Percentiles rank a stretch among this genome's conserved stretches.
These are phyloP conservation scores for Phytophthora megakarya DNA, from an alignment of 352 stramenopile species.

Conservation along the genomic window DNA sequence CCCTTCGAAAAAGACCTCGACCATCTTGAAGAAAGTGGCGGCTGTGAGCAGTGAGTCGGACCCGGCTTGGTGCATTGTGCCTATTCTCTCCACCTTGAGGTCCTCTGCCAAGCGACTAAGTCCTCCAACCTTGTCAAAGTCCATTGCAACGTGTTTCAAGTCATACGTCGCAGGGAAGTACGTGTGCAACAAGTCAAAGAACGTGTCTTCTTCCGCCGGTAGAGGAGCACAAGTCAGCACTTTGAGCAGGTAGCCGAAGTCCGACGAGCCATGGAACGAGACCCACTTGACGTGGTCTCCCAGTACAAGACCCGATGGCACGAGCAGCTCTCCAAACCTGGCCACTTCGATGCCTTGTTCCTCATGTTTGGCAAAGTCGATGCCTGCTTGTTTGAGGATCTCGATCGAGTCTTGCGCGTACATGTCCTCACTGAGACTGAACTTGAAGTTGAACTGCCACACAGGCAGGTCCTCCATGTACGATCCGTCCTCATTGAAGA, in stretches of 20 bases:
- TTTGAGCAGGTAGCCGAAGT: constrained; percentile 99
- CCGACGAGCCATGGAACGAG: constrained; percentile 98
- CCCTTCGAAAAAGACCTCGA: constrained; percentile 87
- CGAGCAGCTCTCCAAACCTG: constrained; percentile 97
- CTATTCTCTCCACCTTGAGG: constrained; percentile 97
- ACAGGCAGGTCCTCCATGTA: constrained; percentile 95
- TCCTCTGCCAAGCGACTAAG: constrained; percentile 97
- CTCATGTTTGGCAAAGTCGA: constrained; percentile 98
- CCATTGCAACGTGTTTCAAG: constrained; percentile 98
- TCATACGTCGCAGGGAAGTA: constrained; percentile 99
- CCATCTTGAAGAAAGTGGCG: constrained; percentile 93
- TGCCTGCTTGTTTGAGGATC: constrained; percentile 97
- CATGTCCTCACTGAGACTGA: constrained; percentile 98
- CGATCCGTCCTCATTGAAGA: constrained; percentile 96
- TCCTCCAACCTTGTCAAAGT: constrained; percentile 97
- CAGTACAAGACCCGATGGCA: constrained; percentile 98
- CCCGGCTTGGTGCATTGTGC: constrained; percentile 99
- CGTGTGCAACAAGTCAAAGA: constrained; percentile 97
- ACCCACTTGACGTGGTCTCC: constrained; percentile 99
- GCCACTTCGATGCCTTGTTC: constrained; percentile 96
- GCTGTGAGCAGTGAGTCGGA: constrained; percentile 97
- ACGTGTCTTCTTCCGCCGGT: constrained; percentile 90
- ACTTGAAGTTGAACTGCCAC: constrained; percentile 99
- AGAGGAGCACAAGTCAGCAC: constrained; percentile 92
- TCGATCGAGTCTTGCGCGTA: constrained; percentile 99